Conservation (phyloP, 2,329 filamentous ascomycete genomes). For the Neocucurbitaria cava region DNA sequence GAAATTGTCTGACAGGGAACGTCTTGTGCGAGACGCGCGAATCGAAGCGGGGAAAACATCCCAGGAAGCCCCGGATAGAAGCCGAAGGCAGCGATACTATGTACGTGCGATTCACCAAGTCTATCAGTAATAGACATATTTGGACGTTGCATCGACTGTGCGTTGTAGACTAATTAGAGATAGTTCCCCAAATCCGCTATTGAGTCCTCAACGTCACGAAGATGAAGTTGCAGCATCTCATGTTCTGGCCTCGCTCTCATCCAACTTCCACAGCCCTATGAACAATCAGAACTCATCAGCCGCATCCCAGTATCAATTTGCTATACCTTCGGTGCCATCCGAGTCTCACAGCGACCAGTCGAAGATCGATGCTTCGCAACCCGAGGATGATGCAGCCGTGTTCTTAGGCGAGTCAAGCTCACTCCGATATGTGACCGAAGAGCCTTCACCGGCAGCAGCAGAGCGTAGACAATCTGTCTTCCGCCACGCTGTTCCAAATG, state of each 20-base stretch:
- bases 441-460: conserved; percentile 40
- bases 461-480: conserved; percentile 20
- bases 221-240: conserved; percentile 39
- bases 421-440: conserved; percentile 56
- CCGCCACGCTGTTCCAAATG: conserved; percentile 44
- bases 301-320: conserved; percentile 18
- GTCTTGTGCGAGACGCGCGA: conserved; percentile 52
- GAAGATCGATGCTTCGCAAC: conserved; percentile 26
- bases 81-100: conserved; percentile 15
- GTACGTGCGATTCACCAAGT: conserved; percentile 15
- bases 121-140: neutral
- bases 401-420: conserved; percentile 59
- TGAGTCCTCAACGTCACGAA: conserved; percentile 30
- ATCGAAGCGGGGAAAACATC: conserved; percentile 54
- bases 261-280: conserved; percentile 32
- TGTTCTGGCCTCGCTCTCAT: conserved; percentile 36
- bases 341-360: conserved; percentile 13
- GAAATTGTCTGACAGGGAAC: conserved; percentile 50
- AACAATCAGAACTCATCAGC: conserved; percentile 15
- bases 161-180: neutral
- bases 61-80: conserved; percentile 29
- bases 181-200: conserved; percentile 5
- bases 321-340: conserved; percentile 15
- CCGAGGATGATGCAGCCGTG: conserved; percentile 35
- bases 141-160: neutral